Evolutionary conservation across 192 early-diverging fungal genomes (phyloP).

Genomic region (Funneliformis geosporum): DNA sequence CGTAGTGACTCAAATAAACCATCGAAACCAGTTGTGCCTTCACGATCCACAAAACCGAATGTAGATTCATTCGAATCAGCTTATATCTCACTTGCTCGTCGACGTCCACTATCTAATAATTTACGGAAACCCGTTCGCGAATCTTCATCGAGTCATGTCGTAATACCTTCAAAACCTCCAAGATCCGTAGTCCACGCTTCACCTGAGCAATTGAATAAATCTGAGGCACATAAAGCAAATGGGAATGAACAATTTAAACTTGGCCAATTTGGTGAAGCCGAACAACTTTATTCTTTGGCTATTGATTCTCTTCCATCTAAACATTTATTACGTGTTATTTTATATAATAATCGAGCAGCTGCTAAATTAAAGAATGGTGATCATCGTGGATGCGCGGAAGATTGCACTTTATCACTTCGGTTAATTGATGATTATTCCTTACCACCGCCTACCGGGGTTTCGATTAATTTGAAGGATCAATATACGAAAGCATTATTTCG

Average conservation of each 20-base stretch:
- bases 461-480: conserved; percentile 56
- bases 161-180: conserved; percentile 36
- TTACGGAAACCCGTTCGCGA: not conserved
- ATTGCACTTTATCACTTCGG: conserved; percentile 57
- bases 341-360: conserved; percentile 86
- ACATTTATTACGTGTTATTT: conserved; percentile 64
- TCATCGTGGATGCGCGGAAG: conserved; percentile 66
- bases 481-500: conserved; percentile 74
- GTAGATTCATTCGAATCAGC: conserved; percentile 2
- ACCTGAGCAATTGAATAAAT: conserved; percentile 41
- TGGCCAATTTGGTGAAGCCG: conserved; percentile 87
- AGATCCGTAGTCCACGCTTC: conserved; percentile 47
- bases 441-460: conserved; percentile 34
- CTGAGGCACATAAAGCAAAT: conserved; percentile 50
- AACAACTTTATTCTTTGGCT: conserved; percentile 66
- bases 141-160: conserved; percentile 28
- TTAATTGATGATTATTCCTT: conserved; percentile 37
- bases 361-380: conserved; percentile 82
- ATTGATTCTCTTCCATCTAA: conserved; percentile 60
- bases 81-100: conserved; percentile 39
- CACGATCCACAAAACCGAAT: conserved; percentile 7
- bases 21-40: not conserved
- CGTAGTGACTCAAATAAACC: conserved; percentile 8
- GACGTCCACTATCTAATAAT: not conserved
- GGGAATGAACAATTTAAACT: conserved; percentile 88